Evolutionary conservation across 2,329 filamentous ascomycete species (phyloP).

Genomic region (Fusarium burgessii): DNA sequence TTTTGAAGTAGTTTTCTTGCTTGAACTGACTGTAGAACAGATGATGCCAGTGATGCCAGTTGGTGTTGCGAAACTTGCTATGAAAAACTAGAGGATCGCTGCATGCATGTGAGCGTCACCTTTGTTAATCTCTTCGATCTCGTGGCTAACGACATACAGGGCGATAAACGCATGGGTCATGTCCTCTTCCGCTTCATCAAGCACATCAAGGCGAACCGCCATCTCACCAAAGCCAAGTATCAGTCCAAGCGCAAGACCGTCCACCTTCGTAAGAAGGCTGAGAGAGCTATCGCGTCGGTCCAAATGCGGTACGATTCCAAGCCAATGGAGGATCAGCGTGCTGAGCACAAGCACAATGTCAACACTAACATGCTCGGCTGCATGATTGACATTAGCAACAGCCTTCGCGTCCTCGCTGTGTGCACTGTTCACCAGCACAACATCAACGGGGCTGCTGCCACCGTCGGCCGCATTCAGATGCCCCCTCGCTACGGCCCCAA

Average conservation of each 20-base stretch:
- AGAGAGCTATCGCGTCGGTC: accelerated
- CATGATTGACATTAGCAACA: background rate
- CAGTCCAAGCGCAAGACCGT: accelerated
- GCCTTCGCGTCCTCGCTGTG: accelerated
- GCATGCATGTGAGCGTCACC: accelerated
- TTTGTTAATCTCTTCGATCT: too few relatives aligned
- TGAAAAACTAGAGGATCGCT: too few relatives aligned
- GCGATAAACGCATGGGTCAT: background rate
- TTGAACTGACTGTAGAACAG: too few relatives aligned
- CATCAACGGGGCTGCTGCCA: too few relatives aligned
- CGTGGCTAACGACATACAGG: accelerated
- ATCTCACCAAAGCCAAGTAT: accelerated
- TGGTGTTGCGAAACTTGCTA: too few relatives aligned
- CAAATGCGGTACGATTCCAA: background rate
- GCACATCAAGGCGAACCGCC: accelerated
- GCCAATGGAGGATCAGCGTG: background rate
- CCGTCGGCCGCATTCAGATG: too few relatives aligned
- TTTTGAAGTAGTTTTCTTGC: too few relatives aligned
- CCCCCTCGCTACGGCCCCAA: background rate
- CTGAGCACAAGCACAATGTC: background rate
- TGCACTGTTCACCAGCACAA: too few relatives aligned
- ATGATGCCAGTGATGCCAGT: too few relatives aligned
- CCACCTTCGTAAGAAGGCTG: accelerated
- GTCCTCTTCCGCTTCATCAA: accelerated
- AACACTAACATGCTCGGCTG: background rate